Conservation (phyloP, 148 eudicot genomes). For the Selenicereus undatus region DNA sequence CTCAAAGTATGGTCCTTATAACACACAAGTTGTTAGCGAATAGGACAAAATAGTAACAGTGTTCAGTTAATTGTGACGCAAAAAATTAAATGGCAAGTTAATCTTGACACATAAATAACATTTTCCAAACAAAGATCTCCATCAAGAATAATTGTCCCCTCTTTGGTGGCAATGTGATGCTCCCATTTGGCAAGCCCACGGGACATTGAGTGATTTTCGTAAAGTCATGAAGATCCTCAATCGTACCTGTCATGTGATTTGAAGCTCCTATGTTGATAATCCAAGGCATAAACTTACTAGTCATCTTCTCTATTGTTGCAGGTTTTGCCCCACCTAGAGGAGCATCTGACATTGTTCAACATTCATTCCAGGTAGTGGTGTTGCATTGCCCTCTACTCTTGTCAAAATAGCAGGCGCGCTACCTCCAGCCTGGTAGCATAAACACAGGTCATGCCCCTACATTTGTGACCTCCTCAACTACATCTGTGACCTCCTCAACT, state of each 20-base stretch:
- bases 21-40: slow-evolving; percentile 6
- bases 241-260: too few relatives aligned
- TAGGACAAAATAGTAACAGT: not conserved
- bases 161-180: not conserved
- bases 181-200: not conserved
- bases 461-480: not conserved
- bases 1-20: not conserved
- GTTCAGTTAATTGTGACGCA: not conserved
- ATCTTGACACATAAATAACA: not conserved
- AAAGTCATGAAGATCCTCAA: not conserved
- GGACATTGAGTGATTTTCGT: not conserved
- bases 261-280: slow-evolving; percentile 4
- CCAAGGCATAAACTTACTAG: not conserved
- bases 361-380: not conserved
- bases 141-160: not conserved
- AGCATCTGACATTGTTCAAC: not conserved
- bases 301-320: not conserved
- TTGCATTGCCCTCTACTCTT: not conserved
- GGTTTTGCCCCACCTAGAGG: not conserved
- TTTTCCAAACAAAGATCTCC: not conserved
- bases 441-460: not conserved
- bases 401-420: not conserved
- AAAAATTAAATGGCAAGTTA: not conserved
- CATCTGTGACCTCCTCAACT: not conserved
- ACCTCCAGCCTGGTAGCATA: not conserved